Evolutionary conservation across 139 green algal species (phyloP), one percentile per base, ranked within the genome.

Genomic region (Yamagishiella unicocca): DNA sequence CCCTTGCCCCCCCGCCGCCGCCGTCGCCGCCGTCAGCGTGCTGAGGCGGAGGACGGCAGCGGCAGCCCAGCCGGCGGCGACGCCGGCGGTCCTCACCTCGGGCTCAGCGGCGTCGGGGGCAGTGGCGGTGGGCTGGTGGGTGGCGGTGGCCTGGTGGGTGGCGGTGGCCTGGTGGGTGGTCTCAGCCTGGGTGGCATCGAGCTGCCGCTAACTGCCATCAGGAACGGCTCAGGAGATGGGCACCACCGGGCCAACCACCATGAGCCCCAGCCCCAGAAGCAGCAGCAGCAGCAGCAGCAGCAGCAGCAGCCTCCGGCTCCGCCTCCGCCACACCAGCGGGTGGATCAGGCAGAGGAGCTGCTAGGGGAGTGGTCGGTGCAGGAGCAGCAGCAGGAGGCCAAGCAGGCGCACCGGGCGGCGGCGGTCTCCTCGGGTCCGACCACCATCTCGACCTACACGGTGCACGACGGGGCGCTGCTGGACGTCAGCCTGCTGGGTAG

Each of bases 381-480:
- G 76, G 21, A 40, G 54, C 4, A n/a, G 35, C 24, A 55, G 6
- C 19, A 43, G 19, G 10, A 66, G 37, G 0, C 19, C 31, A 24
- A 38, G n/a, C 25, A 66, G 67, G 67, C 8, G 67, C 12, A 22
- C n/a, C n/a, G n/a, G 64, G 64, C 7, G 71, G 45, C 70, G 70
- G 70, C 73, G 45, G 29, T 12, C 3, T 54, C 50, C 31, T 31
- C 33, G 4, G 14, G 3, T 45, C 14, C 27, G 37, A n/a, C 43
- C 72, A 62, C 40, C 6, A 76, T 85, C 37, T 77, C 61, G 5
- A 66, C 29, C 35, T 85, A 85, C 42, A 85, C 79, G 8, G 37
- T 85, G 42, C 42, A 85, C 79, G 79, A 85, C n/a, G 79, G 79
- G 0, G 79, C 79, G 42, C 79, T 85, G n/a, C 42, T 85, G 61